Evolutionary conservation across 2,329 filamentous ascomycete genomes (phyloP), one percentile per base, ranked within the genome.

Genomic region (Aspergillus hortae): DNA sequence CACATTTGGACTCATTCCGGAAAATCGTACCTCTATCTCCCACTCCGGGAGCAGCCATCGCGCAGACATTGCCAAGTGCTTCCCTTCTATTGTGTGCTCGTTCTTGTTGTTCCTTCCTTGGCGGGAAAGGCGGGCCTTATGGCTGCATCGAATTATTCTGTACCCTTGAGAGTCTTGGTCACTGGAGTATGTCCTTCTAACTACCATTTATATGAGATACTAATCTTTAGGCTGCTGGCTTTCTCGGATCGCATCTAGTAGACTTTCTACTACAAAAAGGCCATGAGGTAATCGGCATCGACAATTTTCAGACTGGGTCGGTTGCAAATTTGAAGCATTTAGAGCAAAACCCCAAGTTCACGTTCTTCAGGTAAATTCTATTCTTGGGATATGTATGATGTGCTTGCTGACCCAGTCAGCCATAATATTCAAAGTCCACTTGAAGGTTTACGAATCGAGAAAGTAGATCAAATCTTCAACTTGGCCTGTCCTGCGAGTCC

Each of bases 401-500:
- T 4, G 19, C 19, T 19, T 4, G 9, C 36, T 40, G 14, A n/a
- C 36, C 2, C 1, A n/a, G n/a, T 6, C n/a, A 58, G 57, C n/a
- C 57, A 56, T 19, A 46, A 56, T 35, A 56, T 60, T 17, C 52
- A 58, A 41, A 30, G 19, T 21, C 23, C 52, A 6, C 25, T 60
- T 6, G 30, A 46, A 11, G 32, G 38, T 1, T 15, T 58, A 12
- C 40, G 17, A 21, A 12, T 68, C 36, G 58, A 67, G 55, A 62
- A 64, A 47, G 65, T 69, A 19, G 19, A 19, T 19, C 19, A 19
- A 19, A 19, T 19, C 48, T 69, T 67, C 55, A 64, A 69, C 46
- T 56, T 69, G 19, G 67, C 66, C 9, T 68, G 67, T 49, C 66
- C 67, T 6, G 66, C 65, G 12, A 67, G 65, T 46, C 65, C 65